Evolutionary conservation across 1,284 basidiomycete species (phyloP).

Genomic region (Ceratorhiza oryzae-sativae): DNA sequence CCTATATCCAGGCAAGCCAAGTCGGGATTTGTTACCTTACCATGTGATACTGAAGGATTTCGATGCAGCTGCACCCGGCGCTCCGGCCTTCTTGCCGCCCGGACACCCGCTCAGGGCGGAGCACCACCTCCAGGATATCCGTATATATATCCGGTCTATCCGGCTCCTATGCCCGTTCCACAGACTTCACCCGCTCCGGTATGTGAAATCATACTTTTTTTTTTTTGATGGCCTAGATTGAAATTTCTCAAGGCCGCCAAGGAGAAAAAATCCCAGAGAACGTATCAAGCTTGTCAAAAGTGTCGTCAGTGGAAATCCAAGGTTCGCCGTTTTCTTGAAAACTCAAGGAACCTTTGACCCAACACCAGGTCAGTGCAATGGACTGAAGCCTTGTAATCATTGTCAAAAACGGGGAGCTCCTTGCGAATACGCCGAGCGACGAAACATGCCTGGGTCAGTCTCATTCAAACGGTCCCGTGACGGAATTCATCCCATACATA

Average conservation of each 20-base stretch:
- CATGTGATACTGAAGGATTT: slow-evolving; percentile 34
- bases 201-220: neutral
- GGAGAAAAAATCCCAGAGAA: slow-evolving; percentile 35
- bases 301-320: slow-evolving; percentile 39
- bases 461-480: neutral
- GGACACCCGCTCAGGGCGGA: slow-evolving; percentile 37
- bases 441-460: slow-evolving; percentile 25
- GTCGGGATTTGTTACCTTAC: slow-evolving; percentile 33
- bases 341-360: neutral
- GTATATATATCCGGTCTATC: slow-evolving; percentile 39
- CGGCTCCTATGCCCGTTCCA: slow-evolving; percentile 35
- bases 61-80: slow-evolving; percentile 23
- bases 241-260: neutral
- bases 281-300: slow-evolving; percentile 38
- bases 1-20: slow-evolving; percentile 25
- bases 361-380: slow-evolving; percentile 13
- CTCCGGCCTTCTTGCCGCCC: slow-evolving; percentile 35
- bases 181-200: slow-evolving; percentile 29
- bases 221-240: neutral
- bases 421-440: slow-evolving; percentile 36
- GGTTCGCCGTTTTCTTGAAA: slow-evolving; percentile 5
- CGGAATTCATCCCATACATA: neutral
- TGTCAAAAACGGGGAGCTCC: slow-evolving; percentile 33
- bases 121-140: slow-evolving; percentile 38
- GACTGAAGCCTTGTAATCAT: slow-evolving; percentile 32